A percentile compares a stretch with the other conserved stretches of the same genome.
These are phyloP conservation scores for Cryptosporidium bovis DNA, from an alignment of 169 alveolate genomes.

Conservation along the genomic window DNA sequence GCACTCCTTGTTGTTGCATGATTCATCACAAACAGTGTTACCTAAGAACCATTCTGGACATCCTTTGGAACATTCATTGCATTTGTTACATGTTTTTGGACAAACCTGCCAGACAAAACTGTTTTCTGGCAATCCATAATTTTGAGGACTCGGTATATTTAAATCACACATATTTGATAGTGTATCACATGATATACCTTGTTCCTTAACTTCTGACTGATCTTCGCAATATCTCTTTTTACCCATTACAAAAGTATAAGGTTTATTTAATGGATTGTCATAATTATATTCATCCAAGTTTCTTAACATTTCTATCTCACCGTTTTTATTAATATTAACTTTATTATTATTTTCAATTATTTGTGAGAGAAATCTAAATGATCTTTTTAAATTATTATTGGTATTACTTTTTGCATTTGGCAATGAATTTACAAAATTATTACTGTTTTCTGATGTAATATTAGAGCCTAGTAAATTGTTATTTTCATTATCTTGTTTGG, in stretches of 20 bases:
- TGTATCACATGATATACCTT: constrained; percentile 42
- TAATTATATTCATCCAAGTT: neutral
- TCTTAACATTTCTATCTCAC: neutral
- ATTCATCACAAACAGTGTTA: constrained; percentile 79
- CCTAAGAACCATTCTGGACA: constrained; percentile 80
- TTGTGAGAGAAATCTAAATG: constrained; percentile 33
- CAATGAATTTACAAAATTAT: neutral
- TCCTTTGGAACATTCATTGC: constrained; percentile 81
- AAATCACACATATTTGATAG: constrained; percentile 46
- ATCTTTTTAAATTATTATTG: neutral
- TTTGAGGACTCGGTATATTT: constrained; percentile 47
- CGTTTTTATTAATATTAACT: no score
- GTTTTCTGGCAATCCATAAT: constrained; percentile 73
- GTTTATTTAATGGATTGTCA: neutral
- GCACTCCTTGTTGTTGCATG: constrained; percentile 79
- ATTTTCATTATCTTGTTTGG: neutral
- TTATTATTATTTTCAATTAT: neutral
- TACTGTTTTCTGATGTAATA: neutral
- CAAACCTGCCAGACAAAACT: constrained; percentile 79
- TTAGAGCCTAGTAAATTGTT: neutral
- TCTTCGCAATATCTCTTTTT: constrained; percentile 54
- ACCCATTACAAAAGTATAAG: constrained; percentile 42
- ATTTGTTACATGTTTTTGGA: constrained; percentile 79
- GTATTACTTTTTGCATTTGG: neutral
- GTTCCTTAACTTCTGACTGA: constrained; percentile 50